A percentile compares a stretch with the other conserved stretches of the same genome.
Conservation (phyloP, 139 green algal species). For the Chlamydomonas asymmetrica region DNA sequence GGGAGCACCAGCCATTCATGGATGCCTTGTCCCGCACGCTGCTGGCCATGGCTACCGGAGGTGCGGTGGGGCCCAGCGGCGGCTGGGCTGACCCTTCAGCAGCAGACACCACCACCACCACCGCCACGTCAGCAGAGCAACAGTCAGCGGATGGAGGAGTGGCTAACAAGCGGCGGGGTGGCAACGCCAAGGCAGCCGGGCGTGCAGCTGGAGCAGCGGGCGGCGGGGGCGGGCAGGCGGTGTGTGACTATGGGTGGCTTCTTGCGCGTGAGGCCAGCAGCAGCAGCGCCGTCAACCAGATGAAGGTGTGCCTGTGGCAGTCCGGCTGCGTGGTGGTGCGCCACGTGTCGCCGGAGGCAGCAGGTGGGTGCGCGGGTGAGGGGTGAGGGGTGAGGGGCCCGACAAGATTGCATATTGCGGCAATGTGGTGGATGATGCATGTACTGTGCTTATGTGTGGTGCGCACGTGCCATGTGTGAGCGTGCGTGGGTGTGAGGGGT, state of each 20-base stretch:
- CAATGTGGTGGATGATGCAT: neutral
- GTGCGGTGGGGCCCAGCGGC: no score
- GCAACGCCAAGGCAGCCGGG: neutral
- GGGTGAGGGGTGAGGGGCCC: neutral
- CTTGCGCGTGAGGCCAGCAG: constrained; percentile 9
- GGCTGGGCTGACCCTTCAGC: no score
- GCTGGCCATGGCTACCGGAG: no score
- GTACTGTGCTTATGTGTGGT: neutral
- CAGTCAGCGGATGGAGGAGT: neutral
- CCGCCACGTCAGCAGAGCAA: no score
- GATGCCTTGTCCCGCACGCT: no score
- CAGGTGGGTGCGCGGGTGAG: constrained; percentile 5
- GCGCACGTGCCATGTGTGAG: neutral
- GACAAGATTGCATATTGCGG: no score
- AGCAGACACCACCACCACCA: neutral
- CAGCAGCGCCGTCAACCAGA: constrained; percentile 24
- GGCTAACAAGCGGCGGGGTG: neutral
- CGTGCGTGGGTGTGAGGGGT: neutral
- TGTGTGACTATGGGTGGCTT: constrained; percentile 24
- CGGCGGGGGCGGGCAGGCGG: neutral
- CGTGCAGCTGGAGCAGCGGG: neutral
- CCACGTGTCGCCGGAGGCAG: neutral
- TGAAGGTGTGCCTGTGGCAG: constrained; percentile 39
- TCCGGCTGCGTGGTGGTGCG: constrained; percentile 33
- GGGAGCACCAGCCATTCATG: no score